phyloP scores from a whole-genome alignment of 2,329 filamentous ascomycete genomes.

The Claviceps maximensis region DNA sequence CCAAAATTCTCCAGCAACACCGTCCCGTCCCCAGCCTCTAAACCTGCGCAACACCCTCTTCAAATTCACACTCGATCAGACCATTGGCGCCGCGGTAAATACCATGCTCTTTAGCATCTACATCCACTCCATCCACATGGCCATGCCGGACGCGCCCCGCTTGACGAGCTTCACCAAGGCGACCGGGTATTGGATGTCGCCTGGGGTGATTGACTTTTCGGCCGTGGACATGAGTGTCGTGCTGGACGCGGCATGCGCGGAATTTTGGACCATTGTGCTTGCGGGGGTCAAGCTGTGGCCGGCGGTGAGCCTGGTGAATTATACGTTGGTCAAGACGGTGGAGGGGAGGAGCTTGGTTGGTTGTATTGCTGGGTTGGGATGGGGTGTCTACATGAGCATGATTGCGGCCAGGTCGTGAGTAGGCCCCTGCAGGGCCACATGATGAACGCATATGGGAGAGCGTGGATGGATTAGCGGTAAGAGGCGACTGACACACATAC shows the following conservation, averaged over 20 bases:
- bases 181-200: conserved; percentile 21
- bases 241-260: conserved; percentile 30
- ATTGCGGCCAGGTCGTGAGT: conserved; percentile 23
- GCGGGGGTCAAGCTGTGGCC: conserved; percentile 64
- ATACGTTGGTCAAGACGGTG: conserved; percentile 54
- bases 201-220: conserved; percentile 29
- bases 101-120: conserved; percentile 49
- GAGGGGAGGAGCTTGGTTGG: conserved; percentile 57
- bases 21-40: conserved; percentile 20
- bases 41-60: conserved; percentile 50
- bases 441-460: background rate
- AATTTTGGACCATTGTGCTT: conserved; percentile 50
- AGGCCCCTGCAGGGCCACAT: background rate
- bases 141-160: conserved; percentile 29
- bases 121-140: conserved; percentile 41
- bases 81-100: conserved; percentile 50
- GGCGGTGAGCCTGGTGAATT: conserved; percentile 55
- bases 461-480: background rate
- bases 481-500: background rate
- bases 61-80: conserved; percentile 60
- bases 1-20: too few relatives aligned
- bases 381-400: conserved; percentile 65
- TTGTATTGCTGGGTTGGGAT: conserved; percentile 57
- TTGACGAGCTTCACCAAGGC: conserved; percentile 23
- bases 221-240: conserved; percentile 32